These are phyloP conservation scores for Onygenales sp. DNA, from an alignment of 2,329 filamentous ascomycete genomes.

Conservation along the genomic window DNA sequence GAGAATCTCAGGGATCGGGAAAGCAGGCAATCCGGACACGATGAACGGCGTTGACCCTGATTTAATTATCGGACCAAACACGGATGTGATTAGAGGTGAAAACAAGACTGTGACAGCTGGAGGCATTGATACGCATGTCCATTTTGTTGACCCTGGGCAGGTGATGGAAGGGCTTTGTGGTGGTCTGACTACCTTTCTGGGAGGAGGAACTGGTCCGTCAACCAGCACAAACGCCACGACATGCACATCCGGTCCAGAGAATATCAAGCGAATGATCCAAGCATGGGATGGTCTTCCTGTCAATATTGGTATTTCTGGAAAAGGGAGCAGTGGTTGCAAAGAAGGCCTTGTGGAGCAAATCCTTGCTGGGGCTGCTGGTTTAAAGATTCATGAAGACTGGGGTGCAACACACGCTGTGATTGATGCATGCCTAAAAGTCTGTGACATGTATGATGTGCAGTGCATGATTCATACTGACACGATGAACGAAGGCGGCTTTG, in stretches of 20 bases:
- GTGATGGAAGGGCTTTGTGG: slow-evolving; percentile 71
- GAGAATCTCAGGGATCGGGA: slow-evolving; percentile 78
- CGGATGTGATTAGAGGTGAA: slow-evolving; percentile 89
- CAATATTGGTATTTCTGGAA: slow-evolving; percentile 85
- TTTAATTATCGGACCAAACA: slow-evolving; percentile 78
- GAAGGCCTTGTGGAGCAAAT: slow-evolving; percentile 68
- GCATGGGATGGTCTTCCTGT: slow-evolving; percentile 72
- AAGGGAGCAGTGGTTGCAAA: slow-evolving; percentile 75
- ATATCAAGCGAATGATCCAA: slow-evolving; percentile 83
- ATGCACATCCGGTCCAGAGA: slow-evolving; percentile 76
- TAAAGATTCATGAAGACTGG: slow-evolving; percentile 97
- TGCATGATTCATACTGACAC: slow-evolving; percentile 94
- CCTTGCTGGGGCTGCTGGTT: slow-evolving; percentile 72
- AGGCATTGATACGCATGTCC: slow-evolving; percentile 82
- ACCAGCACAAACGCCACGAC: slow-evolving; percentile 88
- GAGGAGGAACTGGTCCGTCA: slow-evolving; percentile 82
- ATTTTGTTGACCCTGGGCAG: slow-evolving; percentile 93
- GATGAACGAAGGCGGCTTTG: slow-evolving; percentile 93
- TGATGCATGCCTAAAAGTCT: slow-evolving; percentile 73
- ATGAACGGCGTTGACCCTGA: slow-evolving; percentile 77
- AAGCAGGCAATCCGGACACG: slow-evolving; percentile 92
- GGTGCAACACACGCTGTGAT: slow-evolving; percentile 85
- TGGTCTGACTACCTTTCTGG: slow-evolving; percentile 83
- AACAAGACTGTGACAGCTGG: slow-evolving; percentile 85
- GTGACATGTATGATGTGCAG: slow-evolving; percentile 85